These are phyloP conservation scores for Nematocida homosporus DNA, from an alignment of 371 early-diverging fungal species.

Conservation along the genomic window DNA sequence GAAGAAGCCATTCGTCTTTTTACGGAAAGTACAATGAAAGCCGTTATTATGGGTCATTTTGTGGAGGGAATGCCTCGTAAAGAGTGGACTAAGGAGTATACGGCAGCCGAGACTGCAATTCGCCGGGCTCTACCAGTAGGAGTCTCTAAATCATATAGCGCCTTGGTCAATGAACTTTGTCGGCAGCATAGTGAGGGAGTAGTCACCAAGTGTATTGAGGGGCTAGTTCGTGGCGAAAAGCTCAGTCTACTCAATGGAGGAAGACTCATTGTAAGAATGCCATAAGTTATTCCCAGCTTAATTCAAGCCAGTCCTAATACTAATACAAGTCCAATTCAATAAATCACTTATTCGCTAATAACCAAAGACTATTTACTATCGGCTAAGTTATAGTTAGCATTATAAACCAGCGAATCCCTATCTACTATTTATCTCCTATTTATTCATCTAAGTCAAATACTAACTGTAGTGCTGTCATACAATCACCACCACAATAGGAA, in stretches of 20 bases:
- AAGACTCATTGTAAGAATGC: slow-evolving; percentile 60
- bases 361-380: too few species aligned
- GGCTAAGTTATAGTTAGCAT: too few species aligned
- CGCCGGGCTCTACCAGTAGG: slow-evolving; percentile 65
- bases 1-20: slow-evolving; percentile 96
- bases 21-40: slow-evolving; percentile 91
- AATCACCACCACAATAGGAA: too few species aligned
- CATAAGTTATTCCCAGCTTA: slow-evolving; percentile 57
- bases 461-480: too few species aligned
- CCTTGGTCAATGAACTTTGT: slow-evolving; percentile 49
- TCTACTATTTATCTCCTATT: too few species aligned
- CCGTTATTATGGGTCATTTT: slow-evolving; percentile 69
- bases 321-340: too few species aligned
- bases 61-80: slow-evolving; percentile 67
- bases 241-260: slow-evolving; percentile 61
- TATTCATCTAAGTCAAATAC: too few species aligned
- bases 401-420: too few species aligned
- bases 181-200: slow-evolving; percentile 52
- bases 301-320: too few species aligned
- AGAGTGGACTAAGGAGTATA: slow-evolving; percentile 57
- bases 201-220: slow-evolving; percentile 63
- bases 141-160: slow-evolving; percentile 38
- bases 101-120: slow-evolving; percentile 59
- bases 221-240: slow-evolving; percentile 65
- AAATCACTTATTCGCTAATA: too few species aligned